Evolutionary conservation across 768 basidiomycete genomes (phyloP).

Genomic region (Xerocomellus chrysenteron): DNA sequence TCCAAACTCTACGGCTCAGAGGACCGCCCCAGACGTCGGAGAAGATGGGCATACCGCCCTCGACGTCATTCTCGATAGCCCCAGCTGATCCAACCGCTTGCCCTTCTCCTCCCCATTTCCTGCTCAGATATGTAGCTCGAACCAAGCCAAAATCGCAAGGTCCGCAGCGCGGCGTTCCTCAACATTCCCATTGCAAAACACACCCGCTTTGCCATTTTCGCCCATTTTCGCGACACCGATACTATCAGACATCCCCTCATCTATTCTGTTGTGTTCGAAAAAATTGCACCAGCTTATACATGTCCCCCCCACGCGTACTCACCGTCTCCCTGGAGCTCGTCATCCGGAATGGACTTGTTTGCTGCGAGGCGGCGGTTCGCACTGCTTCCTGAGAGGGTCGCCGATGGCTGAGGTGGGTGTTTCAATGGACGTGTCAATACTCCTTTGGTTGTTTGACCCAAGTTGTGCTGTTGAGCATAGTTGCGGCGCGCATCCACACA

Average conservation of each 20-base stretch:
- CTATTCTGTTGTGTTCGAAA: conserved; percentile 58
- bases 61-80: conserved; percentile 60
- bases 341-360: conserved; percentile 78
- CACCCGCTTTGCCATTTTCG: conserved; percentile 66
- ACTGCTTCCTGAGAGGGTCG: conserved; percentile 57
- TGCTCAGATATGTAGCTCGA: not conserved
- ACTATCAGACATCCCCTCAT: conserved; percentile 68
- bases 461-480: conserved; percentile 66
- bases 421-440: conserved; percentile 38
- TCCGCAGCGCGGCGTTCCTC: conserved; percentile 73
- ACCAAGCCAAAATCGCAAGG: conserved; percentile 57
- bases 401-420: too few relatives aligned
- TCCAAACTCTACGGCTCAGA: too few relatives aligned
- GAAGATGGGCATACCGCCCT: conserved; percentile 44
- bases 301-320: conserved; percentile 49
- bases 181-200: conserved; percentile 57
- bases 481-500: conserved; percentile 60
- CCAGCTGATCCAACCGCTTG: conserved; percentile 32
- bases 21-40: conserved; percentile 41
- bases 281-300: conserved; percentile 35
- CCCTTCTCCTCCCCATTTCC: conserved; percentile 3
- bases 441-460: conserved; percentile 57
- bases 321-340: conserved; percentile 71
- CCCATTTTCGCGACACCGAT: conserved; percentile 79
- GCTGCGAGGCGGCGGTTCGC: conserved; percentile 73